Base-by-base conservation (phyloP, 2,329 filamentous ascomycete species). In the Cordyceps javanica region DNA sequence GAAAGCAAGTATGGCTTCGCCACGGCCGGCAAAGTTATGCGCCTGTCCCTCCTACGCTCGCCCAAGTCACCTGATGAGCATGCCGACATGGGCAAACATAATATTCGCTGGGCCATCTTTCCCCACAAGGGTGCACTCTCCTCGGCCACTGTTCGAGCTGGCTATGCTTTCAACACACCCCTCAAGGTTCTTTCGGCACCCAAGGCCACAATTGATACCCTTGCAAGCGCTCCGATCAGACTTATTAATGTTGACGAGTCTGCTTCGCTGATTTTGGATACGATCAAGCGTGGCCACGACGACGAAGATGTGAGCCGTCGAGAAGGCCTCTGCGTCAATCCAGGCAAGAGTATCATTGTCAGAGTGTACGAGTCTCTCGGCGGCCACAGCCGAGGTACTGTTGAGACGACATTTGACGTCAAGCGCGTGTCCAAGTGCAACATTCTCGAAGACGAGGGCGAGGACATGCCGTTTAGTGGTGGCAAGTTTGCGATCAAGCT, bases 1-100 rank as follows among this genome's bases (percentile, higher is more conserved):
- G 92, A 97, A 72, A 90, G 86, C 75, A 97, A 97, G 72, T 97
- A 96, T 69, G 93, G 93, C 19, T 97, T 97, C 69, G 93, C 93
- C 23, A 96, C 91, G 14, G 85, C 82, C 48, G 93, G 93, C 44
- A 94, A 89, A 68, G 72, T 91, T 57, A 97, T 97, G 93, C 86
- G 93, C 5, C 78, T 97, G 10, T 92, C 88, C 14, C 80, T 97
- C 21, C 81, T 97, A 19, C 86, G 93, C 41, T 86, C 91, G 6
- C 89, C 93, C 23, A 97, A 97, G 70, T 92, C 93, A 0, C 93
- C 93, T 0, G 93, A 97, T 70, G 91, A 85, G 6, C 87, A 96
- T 66, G 93, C 93, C 41, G 93, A 97, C 69, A 97, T 97, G 91
- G 93, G 91, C 55, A 81, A 79, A 42, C 93, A 97, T 71, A 81